Evolutionary conservation across 345 rosid genomes (phyloP).

Genomic region (Gossypioides kirkii): DNA sequence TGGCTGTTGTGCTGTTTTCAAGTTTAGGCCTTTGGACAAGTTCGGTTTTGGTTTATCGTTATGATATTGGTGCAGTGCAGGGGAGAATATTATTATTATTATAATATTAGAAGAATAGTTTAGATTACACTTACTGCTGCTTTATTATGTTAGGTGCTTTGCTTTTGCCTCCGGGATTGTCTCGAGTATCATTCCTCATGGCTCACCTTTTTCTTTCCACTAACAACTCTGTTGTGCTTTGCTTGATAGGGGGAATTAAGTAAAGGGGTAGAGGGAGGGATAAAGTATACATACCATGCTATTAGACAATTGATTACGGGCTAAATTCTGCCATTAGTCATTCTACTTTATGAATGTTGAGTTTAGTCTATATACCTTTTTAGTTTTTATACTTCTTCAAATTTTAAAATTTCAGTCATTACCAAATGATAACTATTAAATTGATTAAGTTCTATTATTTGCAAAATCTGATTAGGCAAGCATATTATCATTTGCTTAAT

Average conservation of each 20-base stretch:
- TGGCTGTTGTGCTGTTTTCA: slow-evolving; percentile 6
- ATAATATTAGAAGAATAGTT: neutral
- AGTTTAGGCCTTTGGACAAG: neutral
- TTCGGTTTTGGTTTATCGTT: slow-evolving; percentile 15
- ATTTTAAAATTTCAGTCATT: too few species aligned
- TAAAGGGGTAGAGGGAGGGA: neutral
- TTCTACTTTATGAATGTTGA: too few species aligned
- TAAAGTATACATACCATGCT: neutral
- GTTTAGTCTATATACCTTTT: too few species aligned
- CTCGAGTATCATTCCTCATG: slow-evolving; percentile 18
- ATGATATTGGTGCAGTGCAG: neutral
- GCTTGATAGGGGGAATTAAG: neutral
- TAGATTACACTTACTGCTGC: neutral
- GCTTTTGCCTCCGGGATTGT: slow-evolving; percentile 21
- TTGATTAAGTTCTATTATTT: too few species aligned
- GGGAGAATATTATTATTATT: neutral
- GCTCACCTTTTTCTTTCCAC: slow-evolving; percentile 2
- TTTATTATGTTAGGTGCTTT: slow-evolving; percentile 22
- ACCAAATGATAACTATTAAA: too few species aligned
- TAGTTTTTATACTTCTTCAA: too few species aligned
- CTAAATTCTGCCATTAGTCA: too few species aligned
- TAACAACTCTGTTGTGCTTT: slow-evolving; percentile 1
- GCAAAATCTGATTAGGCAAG: too few species aligned
- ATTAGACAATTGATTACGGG: too few species aligned
- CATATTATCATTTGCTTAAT: too few species aligned